A percentile compares a stretch with the other conserved stretches of the same genome.
Conservation (phyloP, 257 asterid species). For the Solanum bulbocastanum region DNA sequence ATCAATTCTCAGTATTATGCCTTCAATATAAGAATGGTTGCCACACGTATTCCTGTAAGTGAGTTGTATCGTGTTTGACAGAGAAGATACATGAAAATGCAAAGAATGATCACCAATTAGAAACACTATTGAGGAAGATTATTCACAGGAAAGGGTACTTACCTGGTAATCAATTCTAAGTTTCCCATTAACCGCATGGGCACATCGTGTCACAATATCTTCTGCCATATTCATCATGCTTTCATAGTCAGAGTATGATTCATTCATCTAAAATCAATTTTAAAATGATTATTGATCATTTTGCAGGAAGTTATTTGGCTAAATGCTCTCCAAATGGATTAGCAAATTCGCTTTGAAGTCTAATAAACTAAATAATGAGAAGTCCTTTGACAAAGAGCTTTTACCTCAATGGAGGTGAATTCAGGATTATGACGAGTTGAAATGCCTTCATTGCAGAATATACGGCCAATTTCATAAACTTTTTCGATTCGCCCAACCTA, state of each 20-base stretch:
- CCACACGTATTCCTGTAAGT: not conserved
- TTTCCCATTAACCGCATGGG: conserved; percentile 71
- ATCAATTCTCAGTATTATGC: not conserved
- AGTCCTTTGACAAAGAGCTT: not conserved
- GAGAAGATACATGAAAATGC: not conserved
- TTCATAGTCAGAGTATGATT: conserved; percentile 90
- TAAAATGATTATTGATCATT: not conserved
- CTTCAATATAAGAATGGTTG: not conserved
- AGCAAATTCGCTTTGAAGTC: not conserved
- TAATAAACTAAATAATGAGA: not conserved
- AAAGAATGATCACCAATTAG: not conserved
- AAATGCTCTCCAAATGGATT: not conserved
- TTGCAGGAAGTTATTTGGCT: not conserved
- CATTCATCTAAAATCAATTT: conserved; percentile 51
- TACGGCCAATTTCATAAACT: conserved; percentile 87
- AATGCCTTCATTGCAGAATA: conserved; percentile 88
- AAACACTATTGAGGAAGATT: not conserved
- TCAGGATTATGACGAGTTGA: conserved; percentile 99
- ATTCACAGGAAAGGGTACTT: not conserved
- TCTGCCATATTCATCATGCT: conserved; percentile 94
- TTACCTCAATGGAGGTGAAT: conserved; percentile 96
- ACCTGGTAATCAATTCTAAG: conserved; percentile 90
- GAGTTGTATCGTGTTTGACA: not conserved
- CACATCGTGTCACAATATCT: conserved; percentile 70
- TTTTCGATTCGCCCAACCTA: conserved; percentile 95